Base-by-base conservation (phyloP, 2,329 filamentous ascomycete species). In the Septoria linicola region DNA sequence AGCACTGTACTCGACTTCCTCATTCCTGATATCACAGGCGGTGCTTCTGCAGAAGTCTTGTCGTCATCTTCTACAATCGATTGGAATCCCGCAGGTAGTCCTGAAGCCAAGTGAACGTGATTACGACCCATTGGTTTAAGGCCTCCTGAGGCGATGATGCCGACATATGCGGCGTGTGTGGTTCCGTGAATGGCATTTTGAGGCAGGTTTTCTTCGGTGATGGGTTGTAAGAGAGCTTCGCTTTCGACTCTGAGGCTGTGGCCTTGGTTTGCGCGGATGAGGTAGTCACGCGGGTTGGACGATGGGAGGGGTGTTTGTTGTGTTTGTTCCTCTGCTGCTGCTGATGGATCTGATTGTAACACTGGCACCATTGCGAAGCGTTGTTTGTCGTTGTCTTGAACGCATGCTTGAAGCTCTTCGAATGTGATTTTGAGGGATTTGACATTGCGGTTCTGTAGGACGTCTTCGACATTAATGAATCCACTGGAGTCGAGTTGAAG, bases 221-320 rank as follows among this genome's bases (percentile, higher is more conserved):
- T 76, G 5, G 85, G 83, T 16, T 76, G 79, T 2, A 96, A 80
- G 2, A 95, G 78, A 0, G 80, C 80, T 40, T 85, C 81, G n/a
- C 82, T 82, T 21, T 88, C 85, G 30, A 85, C 73, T 64, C 83
- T 82, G 66, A 99, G 88, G 63, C 83, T 89, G 75, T 97, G 93
- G 48, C 93, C 93, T 73, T 97, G 93, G 66, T 95, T 96, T 21
- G 93, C 93, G 64, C 93, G 89, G 72, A 99, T 96, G 25, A 95
- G 78, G 75, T 85, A 96, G 68, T 87, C 78, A 0, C 77, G 69
- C 0, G 88, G 78, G 42, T 86, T 75, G 7, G 69, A 54, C 8
- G 60, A 60, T 11, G 58, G 51, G 2, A 51, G 13, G 14, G 51
- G 17, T 14, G 49, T 27, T 59, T 16, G 61, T 68, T 19, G 68